Evolutionary conservation across 306 rosid genomes (phyloP), one percentile per base, ranked within the genome.

Genomic region (Vigna nakashimae): DNA sequence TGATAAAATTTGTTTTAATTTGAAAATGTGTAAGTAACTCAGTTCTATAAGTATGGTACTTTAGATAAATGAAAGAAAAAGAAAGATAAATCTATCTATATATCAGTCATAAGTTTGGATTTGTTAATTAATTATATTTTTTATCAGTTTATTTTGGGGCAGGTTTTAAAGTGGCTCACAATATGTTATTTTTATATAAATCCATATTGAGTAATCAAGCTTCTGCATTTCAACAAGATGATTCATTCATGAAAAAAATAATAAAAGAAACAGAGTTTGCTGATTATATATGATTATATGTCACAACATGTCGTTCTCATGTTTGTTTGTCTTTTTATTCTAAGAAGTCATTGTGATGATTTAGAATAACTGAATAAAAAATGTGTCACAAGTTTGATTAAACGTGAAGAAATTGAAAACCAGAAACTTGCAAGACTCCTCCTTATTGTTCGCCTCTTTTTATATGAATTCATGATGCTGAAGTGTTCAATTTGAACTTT

Each of bases 401-500:
- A 71, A 24, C 58, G 32, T 79, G 78, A 46, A 74, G 46, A 38
- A 36, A 28, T 10, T 9, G 51, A 62, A 75, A 62, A 20, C 45
- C 48, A 40, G 13, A 15, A 63, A 63, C 11, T 4, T 64, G 72
- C 40, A 36, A 34, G 13, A 48, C 7, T 24, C 8, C 28, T 34
- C 46, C 46, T 34, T 8, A 32, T 32, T 10, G 1, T 63, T 28
- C 16, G 24, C 14, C 26, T 64, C 18, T 64, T 17, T 9, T 17
- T 1, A 40, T 65, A 16, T 4, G 51, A 26, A 17, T 65, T 40
- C n/a, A 65, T 38, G 70, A 65, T 65, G 28, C 2, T 65, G 48
- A 62, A 16, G 24, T 7, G 24, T 32, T 32, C 14, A 32, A 16
- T 62, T 60, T 60, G 20, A 34, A 62, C 18, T 14, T 30, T 0